phyloP scores from a whole-genome alignment of 768 basidiomycete genomes.

The Plicaturopsis crispa region DNA sequence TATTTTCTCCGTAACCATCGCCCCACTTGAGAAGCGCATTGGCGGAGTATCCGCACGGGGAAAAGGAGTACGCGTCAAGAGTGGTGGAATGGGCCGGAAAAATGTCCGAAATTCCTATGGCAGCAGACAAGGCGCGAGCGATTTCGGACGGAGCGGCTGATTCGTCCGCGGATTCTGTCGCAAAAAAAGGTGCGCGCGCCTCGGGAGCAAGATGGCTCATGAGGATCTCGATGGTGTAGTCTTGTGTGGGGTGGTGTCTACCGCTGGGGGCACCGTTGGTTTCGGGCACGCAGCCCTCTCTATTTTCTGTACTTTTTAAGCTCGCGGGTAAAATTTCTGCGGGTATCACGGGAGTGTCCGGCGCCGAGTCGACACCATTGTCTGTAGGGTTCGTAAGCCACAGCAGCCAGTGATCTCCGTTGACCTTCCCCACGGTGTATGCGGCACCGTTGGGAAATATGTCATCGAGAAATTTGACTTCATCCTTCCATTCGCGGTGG shows the following conservation, averaged over 20 bases:
- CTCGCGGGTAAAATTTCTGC: too few relatives aligned
- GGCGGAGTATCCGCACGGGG: constrained; percentile 93
- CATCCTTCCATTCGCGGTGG: constrained; percentile 89
- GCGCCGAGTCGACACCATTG: constrained; percentile 15
- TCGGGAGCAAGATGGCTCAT: constrained; percentile 84
- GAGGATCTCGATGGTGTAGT: constrained; percentile 96
- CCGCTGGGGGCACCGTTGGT: constrained; percentile 10
- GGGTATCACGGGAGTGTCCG: constrained; percentile 10
- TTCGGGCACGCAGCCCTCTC: constrained; percentile 11
- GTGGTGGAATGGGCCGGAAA: constrained; percentile 76
- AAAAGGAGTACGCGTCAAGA: constrained; percentile 89
- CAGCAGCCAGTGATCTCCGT: constrained; percentile 97
- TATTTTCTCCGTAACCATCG: constrained; percentile 20
- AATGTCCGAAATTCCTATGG: constrained; percentile 73
- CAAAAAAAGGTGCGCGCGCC: constrained; percentile 78
- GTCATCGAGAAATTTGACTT: constrained; percentile 86
- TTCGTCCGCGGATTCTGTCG: constrained; percentile 19
- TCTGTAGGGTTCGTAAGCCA: constrained; percentile 70
- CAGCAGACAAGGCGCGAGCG: constrained; percentile 53
- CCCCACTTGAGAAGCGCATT: constrained; percentile 81
- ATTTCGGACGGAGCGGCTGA: constrained; percentile 39
- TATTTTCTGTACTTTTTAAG: constrained; percentile 7
- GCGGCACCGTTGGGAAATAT: constrained; percentile 87
- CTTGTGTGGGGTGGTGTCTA: constrained; percentile 35
- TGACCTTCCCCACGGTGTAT: constrained; percentile 95